phyloP scores from a whole-genome alignment of 1,284 basidiomycete genomes.

The Quambalaria eucalypti region DNA sequence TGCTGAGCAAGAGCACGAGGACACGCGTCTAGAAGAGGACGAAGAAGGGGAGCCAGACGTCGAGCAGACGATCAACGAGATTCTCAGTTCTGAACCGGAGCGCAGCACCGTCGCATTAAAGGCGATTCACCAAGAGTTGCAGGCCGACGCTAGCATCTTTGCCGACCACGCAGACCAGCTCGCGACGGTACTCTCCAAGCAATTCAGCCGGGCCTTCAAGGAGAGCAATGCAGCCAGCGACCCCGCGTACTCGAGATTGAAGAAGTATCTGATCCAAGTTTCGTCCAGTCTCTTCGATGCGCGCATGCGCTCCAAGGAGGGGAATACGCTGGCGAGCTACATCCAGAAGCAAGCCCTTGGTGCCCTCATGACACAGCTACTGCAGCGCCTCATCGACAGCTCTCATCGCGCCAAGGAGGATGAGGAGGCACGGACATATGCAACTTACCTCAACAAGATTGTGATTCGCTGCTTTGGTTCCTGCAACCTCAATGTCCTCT shows the following conservation, averaged over 20 bases:
- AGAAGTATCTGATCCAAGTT: constrained; percentile 36
- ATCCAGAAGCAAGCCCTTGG: constrained; percentile 22
- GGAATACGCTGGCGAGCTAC: constrained; percentile 28
- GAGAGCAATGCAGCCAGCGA: constrained; percentile 6
- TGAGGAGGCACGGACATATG: constrained; percentile 60
- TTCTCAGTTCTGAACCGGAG: constrained; percentile 71
- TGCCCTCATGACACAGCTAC: constrained; percentile 62
- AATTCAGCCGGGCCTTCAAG: constrained; percentile 21
- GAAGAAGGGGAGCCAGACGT: constrained; percentile 17
- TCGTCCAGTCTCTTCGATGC: constrained; percentile 28
- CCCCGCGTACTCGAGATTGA: constrained; percentile 17
- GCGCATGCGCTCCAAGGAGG: constrained; percentile 4
- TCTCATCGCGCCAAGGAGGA: constrained; percentile 23
- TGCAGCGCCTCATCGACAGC: constrained; percentile 78
- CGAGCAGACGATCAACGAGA: constrained; percentile 47
- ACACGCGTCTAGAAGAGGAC: constrained; percentile 3
- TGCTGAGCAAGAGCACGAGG: constrained; percentile 4
- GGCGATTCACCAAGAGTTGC: constrained; percentile 50
- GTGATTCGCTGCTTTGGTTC: constrained; percentile 86
- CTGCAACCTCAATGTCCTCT: constrained; percentile 79
- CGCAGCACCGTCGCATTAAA: constrained; percentile 89
- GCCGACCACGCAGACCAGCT: constrained; percentile 53
- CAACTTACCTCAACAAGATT: constrained; percentile 96
- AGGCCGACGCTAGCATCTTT: constrained; percentile 19
- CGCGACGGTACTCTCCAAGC: constrained; percentile 42